These are phyloP conservation scores for Salix suchowensis DNA, from an alignment of 345 rosid species.

Conservation along the genomic window DNA sequence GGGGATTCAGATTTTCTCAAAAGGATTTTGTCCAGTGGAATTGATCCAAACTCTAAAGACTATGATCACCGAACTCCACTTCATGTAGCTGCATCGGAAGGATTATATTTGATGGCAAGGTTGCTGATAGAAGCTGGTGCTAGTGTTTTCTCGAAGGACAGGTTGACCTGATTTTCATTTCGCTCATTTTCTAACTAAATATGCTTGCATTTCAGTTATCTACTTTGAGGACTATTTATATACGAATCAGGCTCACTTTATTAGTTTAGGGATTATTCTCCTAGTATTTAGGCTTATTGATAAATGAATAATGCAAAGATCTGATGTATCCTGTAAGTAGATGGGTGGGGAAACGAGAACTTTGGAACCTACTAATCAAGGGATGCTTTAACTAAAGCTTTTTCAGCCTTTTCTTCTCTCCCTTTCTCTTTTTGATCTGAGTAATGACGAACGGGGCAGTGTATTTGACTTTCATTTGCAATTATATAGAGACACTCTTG, in stretches of 20 bases:
- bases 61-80: slow-evolving; percentile 90
- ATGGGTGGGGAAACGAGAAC: not conserved
- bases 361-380: not conserved
- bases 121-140: slow-evolving; percentile 79
- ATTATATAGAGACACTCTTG: not conserved
- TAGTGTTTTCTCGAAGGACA: slow-evolving; percentile 68
- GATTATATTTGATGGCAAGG: slow-evolving; percentile 65
- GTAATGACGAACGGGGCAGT: not conserved
- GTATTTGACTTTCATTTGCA: not conserved
- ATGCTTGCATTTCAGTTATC: not conserved
- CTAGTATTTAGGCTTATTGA: not conserved
- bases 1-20: slow-evolving; percentile 76
- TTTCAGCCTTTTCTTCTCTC: not conserved
- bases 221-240: not conserved
- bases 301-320: not conserved
- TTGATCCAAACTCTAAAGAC: slow-evolving; percentile 80
- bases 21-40: slow-evolving; percentile 61
- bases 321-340: not conserved
- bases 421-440: not conserved
- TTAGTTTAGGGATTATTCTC: not conserved
- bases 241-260: not conserved
- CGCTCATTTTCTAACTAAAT: not conserved
- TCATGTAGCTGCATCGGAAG: slow-evolving; percentile 91
- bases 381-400: not conserved
- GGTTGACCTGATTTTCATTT: slow-evolving; percentile 34